Conservation (phyloP, 805 yeast species). For the Candida xiaguanensis region DNA sequence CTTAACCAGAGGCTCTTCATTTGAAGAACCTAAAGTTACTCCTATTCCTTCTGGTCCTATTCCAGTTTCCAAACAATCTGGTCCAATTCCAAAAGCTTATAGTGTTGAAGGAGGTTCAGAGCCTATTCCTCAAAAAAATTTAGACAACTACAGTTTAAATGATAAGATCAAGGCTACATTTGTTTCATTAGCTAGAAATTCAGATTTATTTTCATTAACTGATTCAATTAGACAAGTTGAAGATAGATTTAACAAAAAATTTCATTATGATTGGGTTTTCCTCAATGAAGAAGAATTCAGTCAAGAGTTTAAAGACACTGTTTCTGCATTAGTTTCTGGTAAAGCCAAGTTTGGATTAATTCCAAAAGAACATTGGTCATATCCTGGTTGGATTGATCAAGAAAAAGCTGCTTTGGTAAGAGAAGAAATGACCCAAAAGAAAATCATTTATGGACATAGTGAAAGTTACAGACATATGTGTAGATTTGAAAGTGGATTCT, state of each 20-base stretch:
- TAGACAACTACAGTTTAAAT: constrained; percentile 6
- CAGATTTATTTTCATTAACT: constrained; percentile 56
- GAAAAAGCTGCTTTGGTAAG: constrained; percentile 65
- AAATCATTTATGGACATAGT: constrained; percentile 72
- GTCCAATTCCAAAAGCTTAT: constrained; percentile 10
- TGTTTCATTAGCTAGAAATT: constrained; percentile 73
- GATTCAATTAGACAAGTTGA: constrained; percentile 73
- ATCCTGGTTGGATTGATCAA: constrained; percentile 76
- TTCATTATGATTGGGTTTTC: constrained; percentile 90
- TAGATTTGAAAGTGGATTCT: constrained; percentile 84
- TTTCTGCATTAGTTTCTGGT: constrained; percentile 69
- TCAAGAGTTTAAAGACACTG: constrained; percentile 70
- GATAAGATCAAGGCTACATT: constrained; percentile 67
- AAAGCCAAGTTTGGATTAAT: constrained; percentile 70
- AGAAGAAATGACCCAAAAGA: constrained; percentile 47
- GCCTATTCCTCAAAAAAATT: constrained; percentile 9
- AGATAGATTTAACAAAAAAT: constrained; percentile 79
- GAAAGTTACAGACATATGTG: constrained; percentile 88
- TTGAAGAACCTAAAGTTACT: constrained; percentile 2
- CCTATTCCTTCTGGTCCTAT: not conserved
- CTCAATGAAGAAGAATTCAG: constrained; percentile 80
- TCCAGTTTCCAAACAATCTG: constrained; percentile 2
- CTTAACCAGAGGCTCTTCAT: constrained; percentile 32
- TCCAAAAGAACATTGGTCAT: constrained; percentile 81
- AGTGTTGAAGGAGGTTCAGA: constrained; percentile 5